Conservation (phyloP, 1,284 basidiomycete species). For the Leccinum huronense region DNA sequence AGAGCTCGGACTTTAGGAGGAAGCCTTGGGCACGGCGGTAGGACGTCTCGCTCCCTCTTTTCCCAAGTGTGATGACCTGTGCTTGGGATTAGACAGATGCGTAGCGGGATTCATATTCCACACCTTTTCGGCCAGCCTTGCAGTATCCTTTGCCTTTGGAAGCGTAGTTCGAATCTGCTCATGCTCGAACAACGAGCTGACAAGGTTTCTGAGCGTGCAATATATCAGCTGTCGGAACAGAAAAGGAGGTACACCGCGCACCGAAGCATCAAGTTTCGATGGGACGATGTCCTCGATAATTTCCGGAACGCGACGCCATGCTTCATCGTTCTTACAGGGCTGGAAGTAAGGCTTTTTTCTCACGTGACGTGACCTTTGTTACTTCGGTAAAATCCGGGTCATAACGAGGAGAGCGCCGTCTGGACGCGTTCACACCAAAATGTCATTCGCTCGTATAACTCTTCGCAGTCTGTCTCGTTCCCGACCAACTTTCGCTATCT, state of each 20-base stretch:
- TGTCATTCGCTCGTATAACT: constrained; percentile 54
- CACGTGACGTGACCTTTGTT: constrained; percentile 11
- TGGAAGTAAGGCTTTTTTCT: not conserved
- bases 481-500: constrained; percentile 36
- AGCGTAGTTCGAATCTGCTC: constrained; percentile 96
- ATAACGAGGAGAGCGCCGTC: constrained; percentile 1
- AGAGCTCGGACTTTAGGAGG: constrained; percentile 66
- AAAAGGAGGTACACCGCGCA: constrained; percentile 36
- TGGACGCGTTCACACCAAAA: constrained; percentile 32
- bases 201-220: constrained; percentile 70
- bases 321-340: constrained; percentile 59
- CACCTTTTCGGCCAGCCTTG: constrained; percentile 92
- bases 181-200: constrained; percentile 93
- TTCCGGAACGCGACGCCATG: constrained; percentile 89
- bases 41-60: constrained; percentile 69
- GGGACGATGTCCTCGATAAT: constrained; percentile 83
- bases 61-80: constrained; percentile 87
- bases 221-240: constrained; percentile 10
- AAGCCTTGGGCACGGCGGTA: constrained; percentile 70
- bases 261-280: constrained; percentile 86
- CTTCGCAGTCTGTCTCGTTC: constrained; percentile 42
- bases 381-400: constrained; percentile 30
- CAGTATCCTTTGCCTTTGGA: constrained; percentile 92
- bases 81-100: constrained; percentile 15
- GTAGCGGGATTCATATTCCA: constrained; percentile 3